phyloP scores from a whole-genome alignment of 148 eudicot genomes.

The Silene uniflora region DNA sequence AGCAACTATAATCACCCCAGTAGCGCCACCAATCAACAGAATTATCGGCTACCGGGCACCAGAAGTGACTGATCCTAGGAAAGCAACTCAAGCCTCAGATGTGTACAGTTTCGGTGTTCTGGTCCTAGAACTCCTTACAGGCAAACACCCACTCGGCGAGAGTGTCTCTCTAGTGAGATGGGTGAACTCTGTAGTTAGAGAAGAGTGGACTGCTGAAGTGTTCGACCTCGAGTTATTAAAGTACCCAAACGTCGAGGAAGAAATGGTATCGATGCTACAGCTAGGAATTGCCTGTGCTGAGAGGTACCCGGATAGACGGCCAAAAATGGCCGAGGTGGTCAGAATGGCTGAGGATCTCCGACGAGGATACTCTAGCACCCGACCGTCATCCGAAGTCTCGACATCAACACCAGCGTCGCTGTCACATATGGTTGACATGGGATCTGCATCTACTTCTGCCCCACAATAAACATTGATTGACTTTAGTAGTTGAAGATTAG shows the following conservation, averaged over 20 bases:
- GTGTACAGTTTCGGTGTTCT: constrained; percentile 81
- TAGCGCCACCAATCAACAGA: constrained; percentile 38
- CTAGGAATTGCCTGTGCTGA: constrained; percentile 61
- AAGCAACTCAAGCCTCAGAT: constrained; percentile 63
- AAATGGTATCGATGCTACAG: constrained; percentile 79
- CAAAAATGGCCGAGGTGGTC: constrained; percentile 53
- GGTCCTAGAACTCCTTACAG: constrained; percentile 76
- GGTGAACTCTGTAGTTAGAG: constrained; percentile 83
- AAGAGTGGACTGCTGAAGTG: constrained; percentile 95
- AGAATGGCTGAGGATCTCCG: constrained; percentile 58
- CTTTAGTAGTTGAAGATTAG: constrained; percentile 19
- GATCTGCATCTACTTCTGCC: constrained; percentile 32
- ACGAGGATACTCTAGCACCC: constrained; percentile 28
- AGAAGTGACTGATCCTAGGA: constrained; percentile 57
- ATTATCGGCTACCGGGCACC: constrained; percentile 67
- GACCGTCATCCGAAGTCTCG: constrained; percentile 44
- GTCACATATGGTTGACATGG: constrained; percentile 35
- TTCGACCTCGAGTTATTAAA: constrained; percentile 69
- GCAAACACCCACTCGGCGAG: constrained; percentile 61
- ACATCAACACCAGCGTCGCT: constrained; percentile 39
- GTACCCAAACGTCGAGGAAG: constrained; percentile 68
- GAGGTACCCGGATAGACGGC: constrained; percentile 57
- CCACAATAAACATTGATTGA: constrained; percentile 26
- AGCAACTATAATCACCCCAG: constrained; percentile 50
- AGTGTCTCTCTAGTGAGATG: constrained; percentile 61